Conservation (phyloP, 2,329 filamentous ascomycete genomes). For the Hymenoscyphus fructigenus region DNA sequence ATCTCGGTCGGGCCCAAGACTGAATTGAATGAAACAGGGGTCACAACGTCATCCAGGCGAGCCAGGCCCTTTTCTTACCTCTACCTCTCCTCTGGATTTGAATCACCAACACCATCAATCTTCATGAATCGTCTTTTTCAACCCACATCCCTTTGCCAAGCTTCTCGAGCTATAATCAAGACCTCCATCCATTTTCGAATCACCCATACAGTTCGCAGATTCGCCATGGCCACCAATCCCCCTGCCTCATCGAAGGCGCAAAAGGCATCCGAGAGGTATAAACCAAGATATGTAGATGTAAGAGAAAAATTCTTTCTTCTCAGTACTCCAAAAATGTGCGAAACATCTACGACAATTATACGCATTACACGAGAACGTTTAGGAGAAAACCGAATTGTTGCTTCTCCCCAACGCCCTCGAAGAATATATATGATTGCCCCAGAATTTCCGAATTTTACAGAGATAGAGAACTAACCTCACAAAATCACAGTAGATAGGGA, state of each 20-base stretch:
- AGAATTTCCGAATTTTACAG: too few species aligned
- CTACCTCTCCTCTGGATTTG: neutral
- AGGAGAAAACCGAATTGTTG: too few species aligned
- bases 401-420: neutral
- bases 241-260: neutral
- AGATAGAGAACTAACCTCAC: constrained; percentile 6
- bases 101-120: constrained; percentile 5
- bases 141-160: neutral
- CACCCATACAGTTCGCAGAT: constrained; percentile 3
- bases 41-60: too few species aligned
- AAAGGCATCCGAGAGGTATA: constrained; percentile 18
- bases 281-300: constrained; percentile 63
- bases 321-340: too few species aligned
- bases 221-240: constrained; percentile 18
- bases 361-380: constrained; percentile 12
- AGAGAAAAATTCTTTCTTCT: constrained; percentile 6
- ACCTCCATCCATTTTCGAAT: neutral
- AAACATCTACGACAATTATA: too few species aligned
- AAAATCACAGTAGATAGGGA: constrained; percentile 65
- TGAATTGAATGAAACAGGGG: too few species aligned
- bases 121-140: constrained; percentile 10
- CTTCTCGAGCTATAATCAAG: neutral
- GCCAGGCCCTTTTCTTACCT: too few species aligned
- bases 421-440: neutral
- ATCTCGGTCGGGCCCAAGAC: too few species aligned